A percentile compares a stretch with the other conserved stretches of the same genome.
Conservation (phyloP, 306 rosid species). For the Betula pendula region DNA sequence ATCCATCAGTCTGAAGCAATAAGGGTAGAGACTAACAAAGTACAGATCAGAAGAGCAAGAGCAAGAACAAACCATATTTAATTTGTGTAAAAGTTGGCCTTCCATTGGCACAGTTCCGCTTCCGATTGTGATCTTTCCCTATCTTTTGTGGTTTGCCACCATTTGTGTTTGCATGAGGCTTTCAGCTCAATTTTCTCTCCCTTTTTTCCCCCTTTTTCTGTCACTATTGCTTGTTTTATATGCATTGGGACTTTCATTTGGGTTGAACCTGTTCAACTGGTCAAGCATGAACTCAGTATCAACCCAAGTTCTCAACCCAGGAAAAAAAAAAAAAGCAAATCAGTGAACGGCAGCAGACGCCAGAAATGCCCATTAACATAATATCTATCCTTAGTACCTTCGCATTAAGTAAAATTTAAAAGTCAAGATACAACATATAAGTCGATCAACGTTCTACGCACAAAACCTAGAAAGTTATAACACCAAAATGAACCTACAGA, state of each 20-base stretch:
- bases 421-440: not conserved
- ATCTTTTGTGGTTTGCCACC: not conserved
- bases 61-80: not conserved
- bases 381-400: not conserved
- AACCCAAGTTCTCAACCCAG: too few species aligned
- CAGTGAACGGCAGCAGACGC: too few species aligned
- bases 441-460: constrained; percentile 1
- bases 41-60: not conserved
- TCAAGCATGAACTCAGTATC: not conserved
- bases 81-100: not conserved
- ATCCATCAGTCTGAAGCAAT: constrained; percentile 29
- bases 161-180: not conserved
- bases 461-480: constrained; percentile 5
- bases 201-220: not conserved
- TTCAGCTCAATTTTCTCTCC: not conserved
- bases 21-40: not conserved
- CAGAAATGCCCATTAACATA: not conserved
- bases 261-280: not conserved
- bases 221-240: not conserved
- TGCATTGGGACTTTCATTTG: not conserved
- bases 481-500: constrained; percentile 19
- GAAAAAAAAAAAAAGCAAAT: too few species aligned
- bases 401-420: not conserved
- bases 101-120: not conserved
- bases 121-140: not conserved